Percentiles rank a stretch among this genome's conserved stretches.
These are phyloP conservation scores for Termitomyces sp. DNA, from an alignment of 768 basidiomycete genomes.

Conservation along the genomic window DNA sequence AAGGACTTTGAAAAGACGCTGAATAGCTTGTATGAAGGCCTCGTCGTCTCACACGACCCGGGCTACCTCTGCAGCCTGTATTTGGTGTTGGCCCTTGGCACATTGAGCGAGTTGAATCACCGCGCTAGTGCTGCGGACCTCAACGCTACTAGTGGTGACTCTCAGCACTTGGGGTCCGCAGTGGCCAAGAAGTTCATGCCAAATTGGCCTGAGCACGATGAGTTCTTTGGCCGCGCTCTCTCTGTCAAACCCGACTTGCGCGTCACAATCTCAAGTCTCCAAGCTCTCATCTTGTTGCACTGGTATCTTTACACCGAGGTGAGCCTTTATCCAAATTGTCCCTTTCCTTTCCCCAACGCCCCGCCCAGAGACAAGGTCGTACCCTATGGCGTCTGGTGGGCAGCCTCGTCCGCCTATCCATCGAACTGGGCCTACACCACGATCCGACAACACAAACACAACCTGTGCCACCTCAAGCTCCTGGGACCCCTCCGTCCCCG, in stretches of 20 bases:
- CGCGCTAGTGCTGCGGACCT: constrained; percentile 53
- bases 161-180: constrained; percentile 30
- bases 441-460: constrained; percentile 68
- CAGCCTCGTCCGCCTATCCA: constrained; percentile 74
- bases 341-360: constrained; percentile 5
- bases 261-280: constrained; percentile 78
- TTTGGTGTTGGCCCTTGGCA: constrained; percentile 74
- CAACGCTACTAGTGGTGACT: constrained; percentile 29
- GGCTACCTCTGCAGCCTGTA: constrained; percentile 79
- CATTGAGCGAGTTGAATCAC: constrained; percentile 78
- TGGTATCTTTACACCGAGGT: constrained; percentile 93
- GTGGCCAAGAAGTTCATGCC: constrained; percentile 62
- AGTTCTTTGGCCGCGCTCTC: constrained; percentile 79
- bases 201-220: constrained; percentile 77
- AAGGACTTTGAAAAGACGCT: constrained; percentile 65
- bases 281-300: constrained; percentile 79
- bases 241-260: constrained; percentile 78
- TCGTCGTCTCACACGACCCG: constrained; percentile 53
- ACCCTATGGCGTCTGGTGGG: constrained; percentile 87
- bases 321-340: constrained; percentile 13
- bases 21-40: constrained; percentile 61
- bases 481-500: not conserved
- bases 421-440: constrained; percentile 85
- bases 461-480: constrained; percentile 29
- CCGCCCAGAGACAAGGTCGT: constrained; percentile 77